phyloP scores from a whole-genome alignment of 306 rosid species.

The Prunus mume region DNA sequence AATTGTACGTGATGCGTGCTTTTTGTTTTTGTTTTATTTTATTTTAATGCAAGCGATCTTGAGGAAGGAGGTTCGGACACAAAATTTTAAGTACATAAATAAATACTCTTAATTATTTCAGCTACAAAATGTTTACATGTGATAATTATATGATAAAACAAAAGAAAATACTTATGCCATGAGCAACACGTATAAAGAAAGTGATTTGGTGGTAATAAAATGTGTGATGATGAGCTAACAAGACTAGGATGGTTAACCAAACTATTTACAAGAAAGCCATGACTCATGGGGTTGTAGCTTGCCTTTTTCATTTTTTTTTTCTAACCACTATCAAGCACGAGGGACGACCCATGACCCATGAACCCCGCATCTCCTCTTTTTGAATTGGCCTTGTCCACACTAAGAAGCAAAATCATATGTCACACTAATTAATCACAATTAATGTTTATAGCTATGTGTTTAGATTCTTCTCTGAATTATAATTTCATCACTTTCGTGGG shows the following conservation, averaged over 20 bases:
- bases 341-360: constrained; percentile 37
- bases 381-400: constrained; percentile 38
- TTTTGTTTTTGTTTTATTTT: background rate
- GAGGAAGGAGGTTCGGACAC: no score
- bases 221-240: constrained; percentile 27
- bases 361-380: constrained; percentile 15
- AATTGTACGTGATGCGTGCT: constrained; percentile 13
- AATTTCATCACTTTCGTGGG: constrained; percentile 38
- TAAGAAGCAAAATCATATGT: constrained; percentile 35
- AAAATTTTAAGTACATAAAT: no score
- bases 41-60: no score
- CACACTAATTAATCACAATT: constrained; percentile 20
- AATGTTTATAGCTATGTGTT: background rate
- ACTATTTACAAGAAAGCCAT: constrained; percentile 18
- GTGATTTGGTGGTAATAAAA: constrained; percentile 36
- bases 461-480: constrained; percentile 5
- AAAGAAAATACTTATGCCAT: constrained; percentile 4
- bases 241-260: constrained; percentile 48
- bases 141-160: background rate
- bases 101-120: no score
- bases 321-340: constrained; percentile 37
- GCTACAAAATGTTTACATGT: no score
- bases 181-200: constrained; percentile 44
- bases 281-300: constrained; percentile 17
- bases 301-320: constrained; percentile 26